Evolutionary conservation across 75 land plant genomes (phyloP), one percentile per base, ranked within the genome.

Genomic region (Chamaecyparis obtusa): DNA sequence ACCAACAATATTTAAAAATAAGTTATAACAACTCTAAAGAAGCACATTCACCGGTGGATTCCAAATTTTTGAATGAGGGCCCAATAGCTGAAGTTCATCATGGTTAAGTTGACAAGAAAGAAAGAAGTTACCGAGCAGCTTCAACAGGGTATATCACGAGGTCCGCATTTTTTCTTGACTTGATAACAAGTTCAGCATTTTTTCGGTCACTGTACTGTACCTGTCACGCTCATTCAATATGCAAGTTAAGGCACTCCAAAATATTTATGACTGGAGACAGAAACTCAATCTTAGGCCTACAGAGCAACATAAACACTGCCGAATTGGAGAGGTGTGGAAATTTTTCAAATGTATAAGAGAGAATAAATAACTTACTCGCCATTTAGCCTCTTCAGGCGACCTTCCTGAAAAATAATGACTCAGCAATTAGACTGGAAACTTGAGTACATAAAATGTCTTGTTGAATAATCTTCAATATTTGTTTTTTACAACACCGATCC

Each of bases 151-250:
- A 89, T 83, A 97, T 97, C 7, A 96, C 85, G 2, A 97, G 84
- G 88, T 97, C 95, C 41, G 99, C 97, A 81, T 93, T 95, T 69
- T 90, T 89, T 87, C 92, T 97, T 48, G 97, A 91, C 87, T 89
- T 91, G 80, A 90, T 57, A 82, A 97, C 94, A 36, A 97, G 93
- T 92, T 97, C 99, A 78, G 99, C 99, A 86, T 97, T 97, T 55
- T 95, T 97, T 27, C 96, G 87, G 86, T 97, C 99, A 87, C 96
- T 97, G 87, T 97, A 95, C 10, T 89, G 94, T 55, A 97, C 89
- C 99, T 97, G 92, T 72, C 74, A 91, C 2, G 17, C 44, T 48
- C 83, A 80, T 80, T 44, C 32, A 44, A n/a, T 44, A 87, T 35
- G 37, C n/a, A n/a, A 51, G 71, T 60, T 79, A 49, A 21, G 27